Conservation (phyloP, 129 eudicot species). For the Chrysanthemum makinoi region DNA sequence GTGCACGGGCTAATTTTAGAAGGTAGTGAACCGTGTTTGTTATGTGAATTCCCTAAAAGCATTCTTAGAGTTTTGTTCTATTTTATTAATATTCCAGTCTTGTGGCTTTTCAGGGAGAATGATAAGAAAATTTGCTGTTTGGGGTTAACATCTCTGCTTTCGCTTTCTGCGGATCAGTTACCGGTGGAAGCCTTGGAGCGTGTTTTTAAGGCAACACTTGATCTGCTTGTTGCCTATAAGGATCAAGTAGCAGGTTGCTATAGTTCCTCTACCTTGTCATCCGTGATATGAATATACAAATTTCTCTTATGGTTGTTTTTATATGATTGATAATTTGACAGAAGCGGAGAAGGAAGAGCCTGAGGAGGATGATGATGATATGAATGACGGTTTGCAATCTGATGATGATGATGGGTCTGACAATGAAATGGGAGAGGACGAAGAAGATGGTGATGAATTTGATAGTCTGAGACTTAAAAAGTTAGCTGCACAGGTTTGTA, state of each 20-base stretch:
- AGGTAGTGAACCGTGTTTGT: conserved; percentile 35
- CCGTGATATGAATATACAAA: neutral
- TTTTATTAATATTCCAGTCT: too few species aligned
- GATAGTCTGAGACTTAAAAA: conserved; percentile 62
- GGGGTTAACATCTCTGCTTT: conserved; percentile 86
- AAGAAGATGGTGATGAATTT: conserved; percentile 79
- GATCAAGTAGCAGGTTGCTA: conserved; percentile 83
- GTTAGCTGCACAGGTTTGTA: conserved; percentile 79
- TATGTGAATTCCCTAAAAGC: too few species aligned
- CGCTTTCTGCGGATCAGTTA: conserved; percentile 78
- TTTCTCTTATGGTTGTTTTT: conserved; percentile 1
- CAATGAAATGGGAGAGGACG: conserved; percentile 91
- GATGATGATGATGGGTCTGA: conserved; percentile 83
- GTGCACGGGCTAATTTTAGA: conserved; percentile 62
- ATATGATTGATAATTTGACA: conserved; percentile 10
- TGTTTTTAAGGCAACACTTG: conserved; percentile 86
- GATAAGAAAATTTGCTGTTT: conserved; percentile 89
- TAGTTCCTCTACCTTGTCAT: neutral
- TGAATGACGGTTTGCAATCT: conserved; percentile 66
- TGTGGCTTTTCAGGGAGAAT: conserved; percentile 52
- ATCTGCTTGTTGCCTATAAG: conserved; percentile 90
- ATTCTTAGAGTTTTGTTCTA: too few species aligned
- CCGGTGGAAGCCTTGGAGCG: conserved; percentile 90
- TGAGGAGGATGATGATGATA: conserved; percentile 61
- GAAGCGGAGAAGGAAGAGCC: conserved; percentile 73